These are phyloP conservation scores for Ophiosphaerella herpotricha DNA, from an alignment of 2,329 filamentous ascomycete species.

Conservation along the genomic window DNA sequence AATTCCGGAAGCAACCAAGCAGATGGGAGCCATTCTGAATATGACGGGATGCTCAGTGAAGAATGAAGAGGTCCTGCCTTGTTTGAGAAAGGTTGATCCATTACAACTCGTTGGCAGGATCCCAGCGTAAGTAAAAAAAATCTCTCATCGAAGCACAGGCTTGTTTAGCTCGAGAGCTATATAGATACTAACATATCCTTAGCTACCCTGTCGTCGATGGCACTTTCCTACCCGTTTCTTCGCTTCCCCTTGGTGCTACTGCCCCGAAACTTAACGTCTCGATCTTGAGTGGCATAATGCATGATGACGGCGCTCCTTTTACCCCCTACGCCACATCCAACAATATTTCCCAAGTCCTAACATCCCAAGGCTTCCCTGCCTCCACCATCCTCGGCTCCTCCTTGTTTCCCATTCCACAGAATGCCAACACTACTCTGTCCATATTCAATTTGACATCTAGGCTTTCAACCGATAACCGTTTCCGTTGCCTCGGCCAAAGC, in stretches of 20 bases:
- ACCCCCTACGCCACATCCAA: conserved; percentile 27
- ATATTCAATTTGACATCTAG: conserved; percentile 41
- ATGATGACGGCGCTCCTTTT: conserved; percentile 40
- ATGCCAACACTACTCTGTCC: conserved; percentile 38
- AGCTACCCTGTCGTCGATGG: conserved; percentile 42
- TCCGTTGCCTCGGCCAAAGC: conserved; percentile 38
- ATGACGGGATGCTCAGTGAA: conserved; percentile 28
- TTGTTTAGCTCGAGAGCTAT: too few species aligned
- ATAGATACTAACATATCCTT: conserved; percentile 2
- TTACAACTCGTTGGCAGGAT: conserved; percentile 21
- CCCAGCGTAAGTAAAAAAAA: not conserved
- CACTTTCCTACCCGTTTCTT: conserved; percentile 30
- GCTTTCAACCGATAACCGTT: conserved; percentile 36
- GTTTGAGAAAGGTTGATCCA: conserved; percentile 29
- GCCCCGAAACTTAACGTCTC: conserved; percentile 22
- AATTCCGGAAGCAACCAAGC: conserved; percentile 25
- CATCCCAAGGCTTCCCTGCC: conserved; percentile 22
- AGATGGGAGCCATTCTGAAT: conserved; percentile 25
- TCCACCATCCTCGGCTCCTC: conserved; percentile 16
- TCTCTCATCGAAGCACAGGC: too few species aligned
- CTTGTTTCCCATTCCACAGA: conserved; percentile 26
- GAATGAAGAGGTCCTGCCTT: conserved; percentile 20
- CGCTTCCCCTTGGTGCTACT: conserved; percentile 23
- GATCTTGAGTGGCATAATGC: conserved; percentile 36
- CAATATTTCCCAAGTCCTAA: conserved; percentile 26